Evolutionary conservation across 2,329 filamentous ascomycete species (phyloP), one percentile per base, ranked within the genome.

Genomic region (Exophiala bonariae): DNA sequence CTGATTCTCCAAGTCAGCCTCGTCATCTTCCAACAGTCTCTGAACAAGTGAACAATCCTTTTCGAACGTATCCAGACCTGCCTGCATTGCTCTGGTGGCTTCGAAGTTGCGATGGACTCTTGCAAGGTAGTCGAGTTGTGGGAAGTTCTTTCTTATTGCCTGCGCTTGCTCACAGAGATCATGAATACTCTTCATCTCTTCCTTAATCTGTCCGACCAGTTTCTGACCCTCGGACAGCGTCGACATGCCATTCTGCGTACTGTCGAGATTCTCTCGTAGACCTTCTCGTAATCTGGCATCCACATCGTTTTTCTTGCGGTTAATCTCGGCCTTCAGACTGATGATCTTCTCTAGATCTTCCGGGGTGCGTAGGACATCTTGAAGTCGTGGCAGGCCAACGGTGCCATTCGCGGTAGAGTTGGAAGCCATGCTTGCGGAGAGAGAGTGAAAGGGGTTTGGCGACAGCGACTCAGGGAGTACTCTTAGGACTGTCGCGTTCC

Each of bases 121-220:
- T 5, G 71, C 71, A 37, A 74, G 56, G 42, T 69, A 66, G 45
- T 74, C 72, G 57, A 95, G 93, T 70, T 96, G 89, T 45, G 92
- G 92, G 69, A 99, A 97, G 74, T 99, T 93, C 63, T 87, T 85
- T 63, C 99, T 96, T 83, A 96, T 96, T 66, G 89, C 89, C 74
- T 97, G 92, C 44, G 91, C 91, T 71, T 99, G 95, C 55, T 91
- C 90, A 73, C 93, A 99, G 56, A 99, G 81, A 72, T 89, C 90
- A 74, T 99, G 93, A 62, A 99, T 97, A 72, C 92, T 95, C 77
- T 95, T 90, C 82, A 99, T 93, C 74, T 99, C 93, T 58, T 97
- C 92, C 69, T 95, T 96, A 71, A 96, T 96, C 61, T 87, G 82
- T 64, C 89, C 86, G 28, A 99, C 88, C 52, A 89, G 89, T 67